Conservation (phyloP, 176 grass and related monocot species). For the Zoysia japonica region DNA sequence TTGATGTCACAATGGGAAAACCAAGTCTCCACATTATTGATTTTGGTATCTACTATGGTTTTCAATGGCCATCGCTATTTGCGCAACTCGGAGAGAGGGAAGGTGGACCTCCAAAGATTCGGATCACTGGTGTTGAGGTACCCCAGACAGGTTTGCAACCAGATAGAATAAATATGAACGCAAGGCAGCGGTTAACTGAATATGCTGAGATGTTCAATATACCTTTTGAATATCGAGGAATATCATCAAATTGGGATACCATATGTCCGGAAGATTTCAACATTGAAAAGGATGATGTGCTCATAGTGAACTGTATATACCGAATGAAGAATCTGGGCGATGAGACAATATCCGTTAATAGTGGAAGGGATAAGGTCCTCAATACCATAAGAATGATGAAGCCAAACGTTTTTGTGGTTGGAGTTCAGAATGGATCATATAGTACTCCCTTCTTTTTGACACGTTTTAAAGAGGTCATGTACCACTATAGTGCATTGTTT, state of each 20-base stretch:
- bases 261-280: slow-evolving; percentile 36
- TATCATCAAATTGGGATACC: slow-evolving; percentile 61
- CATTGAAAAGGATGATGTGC: slow-evolving; percentile 32
- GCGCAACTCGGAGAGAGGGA: slow-evolving; percentile 46
- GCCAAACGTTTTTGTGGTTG: slow-evolving; percentile 35
- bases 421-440: slow-evolving; percentile 37
- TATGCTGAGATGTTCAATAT: slow-evolving; percentile 67
- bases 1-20: slow-evolving; percentile 42
- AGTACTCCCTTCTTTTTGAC: slow-evolving; percentile 42
- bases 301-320: slow-evolving; percentile 38
- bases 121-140: slow-evolving; percentile 67
- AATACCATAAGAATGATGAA: slow-evolving; percentile 41
- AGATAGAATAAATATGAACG: slow-evolving; percentile 26
- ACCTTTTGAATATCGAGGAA: slow-evolving; percentile 57
- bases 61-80: slow-evolving; percentile 74
- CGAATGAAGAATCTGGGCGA: slow-evolving; percentile 40
- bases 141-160: slow-evolving; percentile 60
- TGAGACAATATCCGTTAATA: slow-evolving; percentile 37
- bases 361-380: slow-evolving; percentile 39
- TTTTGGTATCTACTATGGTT: slow-evolving; percentile 70
- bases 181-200: slow-evolving; percentile 46
- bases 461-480: slow-evolving; percentile 45
- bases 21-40: slow-evolving; percentile 68
- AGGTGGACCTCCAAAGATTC: slow-evolving; percentile 47
- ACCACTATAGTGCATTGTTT: slow-evolving; percentile 37